phyloP scores from a whole-genome alignment of 768 basidiomycete genomes.

The Mycena vulgaris region DNA sequence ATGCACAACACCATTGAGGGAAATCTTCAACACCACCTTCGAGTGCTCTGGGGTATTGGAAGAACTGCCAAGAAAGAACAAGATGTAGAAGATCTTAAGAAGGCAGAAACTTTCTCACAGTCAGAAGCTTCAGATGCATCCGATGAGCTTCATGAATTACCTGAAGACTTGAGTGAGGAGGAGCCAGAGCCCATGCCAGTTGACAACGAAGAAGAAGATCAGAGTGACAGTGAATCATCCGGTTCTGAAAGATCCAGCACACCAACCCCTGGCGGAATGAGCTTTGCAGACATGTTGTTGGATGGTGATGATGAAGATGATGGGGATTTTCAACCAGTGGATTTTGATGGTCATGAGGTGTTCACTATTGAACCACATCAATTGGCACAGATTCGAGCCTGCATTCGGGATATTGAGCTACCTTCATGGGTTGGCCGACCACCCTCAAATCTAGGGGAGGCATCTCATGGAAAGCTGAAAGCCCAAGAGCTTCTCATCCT shows the following conservation, averaged over 20 bases:
- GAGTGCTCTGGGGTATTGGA: constrained; percentile 39
- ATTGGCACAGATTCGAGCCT: background rate
- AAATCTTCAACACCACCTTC: constrained; percentile 35
- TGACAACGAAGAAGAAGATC: background rate
- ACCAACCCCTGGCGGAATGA: background rate
- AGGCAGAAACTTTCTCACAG: background rate
- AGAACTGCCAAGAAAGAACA: background rate
- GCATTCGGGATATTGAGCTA: constrained; percentile 16
- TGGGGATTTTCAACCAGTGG: constrained; percentile 1
- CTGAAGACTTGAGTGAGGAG: background rate
- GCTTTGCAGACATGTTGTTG: background rate
- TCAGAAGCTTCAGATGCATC: constrained; percentile 12
- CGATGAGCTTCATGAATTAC: background rate
- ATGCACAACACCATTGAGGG: constrained; percentile 45
- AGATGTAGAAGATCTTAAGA: background rate
- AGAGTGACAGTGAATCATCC: too few species aligned
- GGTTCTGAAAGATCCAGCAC: background rate
- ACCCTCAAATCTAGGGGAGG: constrained; percentile 39
- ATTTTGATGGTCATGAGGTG: background rate
- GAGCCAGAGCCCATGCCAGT: background rate
- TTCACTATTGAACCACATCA: background rate
- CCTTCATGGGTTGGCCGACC: too few species aligned
- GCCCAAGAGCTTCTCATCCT: constrained; percentile 37
- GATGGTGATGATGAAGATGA: constrained; percentile 1
- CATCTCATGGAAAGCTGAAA: constrained; percentile 39